Conservation (phyloP, 2,329 filamentous ascomycete genomes). For the Rachicladosporium sp. region DNA sequence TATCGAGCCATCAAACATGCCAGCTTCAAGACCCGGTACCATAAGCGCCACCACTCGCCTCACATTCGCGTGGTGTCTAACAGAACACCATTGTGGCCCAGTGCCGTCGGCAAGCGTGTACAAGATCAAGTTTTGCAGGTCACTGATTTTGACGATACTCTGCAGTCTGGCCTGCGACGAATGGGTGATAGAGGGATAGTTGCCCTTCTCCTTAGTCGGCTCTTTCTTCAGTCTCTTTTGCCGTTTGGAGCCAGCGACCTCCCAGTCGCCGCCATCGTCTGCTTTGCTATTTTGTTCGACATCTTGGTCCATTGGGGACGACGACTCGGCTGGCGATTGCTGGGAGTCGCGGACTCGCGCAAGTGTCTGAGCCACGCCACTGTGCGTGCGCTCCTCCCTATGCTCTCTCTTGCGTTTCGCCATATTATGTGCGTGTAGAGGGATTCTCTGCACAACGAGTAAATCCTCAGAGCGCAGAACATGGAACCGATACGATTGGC, state of each 20-base stretch:
- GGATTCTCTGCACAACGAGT: no score
- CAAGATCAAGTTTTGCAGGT: conserved; percentile 46
- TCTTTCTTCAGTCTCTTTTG: conserved; percentile 17
- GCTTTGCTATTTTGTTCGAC: conserved; percentile 2
- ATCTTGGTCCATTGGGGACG: conserved; percentile 1
- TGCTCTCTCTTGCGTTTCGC: conserved; percentile 17
- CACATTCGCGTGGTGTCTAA: conserved; percentile 44
- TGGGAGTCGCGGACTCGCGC: conserved; percentile 11
- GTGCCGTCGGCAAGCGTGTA: conserved; percentile 51
- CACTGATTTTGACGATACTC: conserved; percentile 43
- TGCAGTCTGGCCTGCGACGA: conserved; percentile 41
- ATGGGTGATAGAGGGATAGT: conserved; percentile 43
- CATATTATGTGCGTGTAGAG: conserved; percentile 7
- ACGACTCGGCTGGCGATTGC: conserved; percentile 1
- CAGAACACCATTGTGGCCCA: conserved; percentile 51
- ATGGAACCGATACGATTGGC: no score
- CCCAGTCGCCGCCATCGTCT: conserved; percentile 14
- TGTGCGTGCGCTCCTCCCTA: conserved; percentile 14
- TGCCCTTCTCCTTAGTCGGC: conserved; percentile 27
- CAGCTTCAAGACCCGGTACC: conserved; percentile 81
- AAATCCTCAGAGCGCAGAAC: no score
- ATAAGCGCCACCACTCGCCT: conserved; percentile 76
- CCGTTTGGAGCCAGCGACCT: conserved; percentile 13
- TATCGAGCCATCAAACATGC: conserved; percentile 63
- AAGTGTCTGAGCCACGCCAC: conserved; percentile 17